Evolutionary conservation across 345 rosid species (phyloP).

Genomic region (Pistacia integerrima): DNA sequence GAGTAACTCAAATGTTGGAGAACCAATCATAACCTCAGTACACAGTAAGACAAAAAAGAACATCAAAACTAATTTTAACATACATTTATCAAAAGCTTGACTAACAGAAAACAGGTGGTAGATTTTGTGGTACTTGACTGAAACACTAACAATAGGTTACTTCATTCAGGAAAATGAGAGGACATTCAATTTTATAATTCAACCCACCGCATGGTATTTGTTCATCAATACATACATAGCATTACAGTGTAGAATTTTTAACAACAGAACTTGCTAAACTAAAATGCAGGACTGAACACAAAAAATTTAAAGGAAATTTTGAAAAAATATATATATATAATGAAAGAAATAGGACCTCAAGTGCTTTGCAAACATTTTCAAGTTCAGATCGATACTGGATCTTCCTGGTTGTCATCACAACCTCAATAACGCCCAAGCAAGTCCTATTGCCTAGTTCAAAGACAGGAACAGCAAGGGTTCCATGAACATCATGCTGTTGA

Average conservation of each 20-base stretch:
- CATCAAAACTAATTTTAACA: background rate
- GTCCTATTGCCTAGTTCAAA: constrained; percentile 82
- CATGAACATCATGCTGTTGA: constrained; percentile 70
- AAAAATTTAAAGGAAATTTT: background rate
- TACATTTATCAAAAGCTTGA: background rate
- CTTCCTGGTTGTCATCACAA: constrained; percentile 76
- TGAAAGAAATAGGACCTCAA: constrained; percentile 61
- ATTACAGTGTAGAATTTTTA: background rate
- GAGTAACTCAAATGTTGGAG: background rate
- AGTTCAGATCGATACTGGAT: constrained; percentile 70
- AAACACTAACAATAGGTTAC: background rate
- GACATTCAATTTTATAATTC: background rate
- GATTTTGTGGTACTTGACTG: background rate
- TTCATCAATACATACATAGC: background rate
- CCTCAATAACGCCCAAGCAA: constrained; percentile 92
- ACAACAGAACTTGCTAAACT: constrained; percentile 3
- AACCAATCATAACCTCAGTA: background rate
- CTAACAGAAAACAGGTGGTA: background rate
- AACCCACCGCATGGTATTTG: background rate
- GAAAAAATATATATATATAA: constrained; percentile 5
- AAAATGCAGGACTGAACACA: background rate
- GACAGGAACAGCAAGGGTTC: constrained; percentile 88
- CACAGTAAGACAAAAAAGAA: background rate
- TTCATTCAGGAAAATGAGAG: background rate
- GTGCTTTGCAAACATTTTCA: constrained; percentile 81